Conservation (phyloP, 1,284 basidiomycete species). For the Grifola frondosa region DNA sequence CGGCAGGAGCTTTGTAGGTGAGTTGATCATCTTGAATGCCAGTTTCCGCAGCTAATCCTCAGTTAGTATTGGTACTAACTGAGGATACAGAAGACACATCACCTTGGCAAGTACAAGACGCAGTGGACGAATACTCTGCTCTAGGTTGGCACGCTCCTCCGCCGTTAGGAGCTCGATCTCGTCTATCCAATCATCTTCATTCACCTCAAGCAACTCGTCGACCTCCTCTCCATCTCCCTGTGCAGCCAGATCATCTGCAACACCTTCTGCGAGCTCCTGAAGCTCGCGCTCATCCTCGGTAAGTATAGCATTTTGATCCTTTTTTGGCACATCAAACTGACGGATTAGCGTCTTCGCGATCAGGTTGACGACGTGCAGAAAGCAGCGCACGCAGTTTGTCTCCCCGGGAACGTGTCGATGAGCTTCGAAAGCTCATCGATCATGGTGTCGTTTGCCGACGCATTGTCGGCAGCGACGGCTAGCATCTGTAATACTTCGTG, state of each 20-base stretch:
- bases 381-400: not conserved
- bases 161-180: constrained; percentile 8
- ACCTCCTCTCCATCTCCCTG: not conserved
- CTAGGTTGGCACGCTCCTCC: constrained; percentile 6
- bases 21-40: constrained; percentile 32
- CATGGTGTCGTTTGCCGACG: constrained; percentile 34
- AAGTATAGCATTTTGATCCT: not conserved
- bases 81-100: not conserved
- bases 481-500: no score
- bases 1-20: constrained; percentile 33
- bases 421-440: constrained; percentile 23
- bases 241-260: constrained; percentile 1
- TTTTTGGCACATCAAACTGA: not conserved
- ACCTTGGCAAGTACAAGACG: constrained; percentile 17
- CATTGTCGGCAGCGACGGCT: constrained; percentile 33
- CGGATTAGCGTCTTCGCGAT: not conserved
- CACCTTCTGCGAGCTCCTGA: not conserved
- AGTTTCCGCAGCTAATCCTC: constrained; percentile 28
- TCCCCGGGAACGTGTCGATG: no score
- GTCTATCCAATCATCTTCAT: constrained; percentile 9
- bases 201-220: constrained; percentile 4
- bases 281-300: not conserved
- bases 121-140: constrained; percentile 8
- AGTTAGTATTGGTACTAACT: not conserved
- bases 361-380: not conserved